Evolutionary conservation across 352 stramenopile species (phyloP).

Genomic region (Phytophthora ramorum): DNA sequence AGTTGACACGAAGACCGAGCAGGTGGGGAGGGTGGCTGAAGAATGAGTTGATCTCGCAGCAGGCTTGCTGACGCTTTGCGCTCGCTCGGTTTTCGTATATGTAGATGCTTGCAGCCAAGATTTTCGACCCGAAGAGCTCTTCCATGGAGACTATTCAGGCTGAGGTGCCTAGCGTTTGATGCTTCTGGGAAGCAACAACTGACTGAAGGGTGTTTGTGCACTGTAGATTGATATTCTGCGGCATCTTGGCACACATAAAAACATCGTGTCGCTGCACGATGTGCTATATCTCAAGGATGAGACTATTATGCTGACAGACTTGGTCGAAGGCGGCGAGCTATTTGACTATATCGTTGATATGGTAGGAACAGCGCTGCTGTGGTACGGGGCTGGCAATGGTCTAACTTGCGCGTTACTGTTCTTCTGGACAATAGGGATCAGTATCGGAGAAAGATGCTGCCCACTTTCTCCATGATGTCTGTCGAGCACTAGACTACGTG

Average conservation of each 20-base stretch:
- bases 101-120: conserved; percentile 70
- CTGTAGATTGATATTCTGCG: conserved; percentile 67
- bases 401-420: neutral
- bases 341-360: conserved; percentile 86
- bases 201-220: neutral
- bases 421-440: conserved; percentile 49
- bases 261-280: conserved; percentile 80
- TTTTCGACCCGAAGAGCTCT: conserved; percentile 70
- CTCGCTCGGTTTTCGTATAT: neutral
- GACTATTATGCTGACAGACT: conserved; percentile 84
- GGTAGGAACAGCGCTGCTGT: conserved; percentile 23
- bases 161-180: conserved; percentile 43
- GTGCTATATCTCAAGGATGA: conserved; percentile 65
- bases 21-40: conserved; percentile 24
- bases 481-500: conserved; percentile 67
- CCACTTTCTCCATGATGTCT: conserved; percentile 69
- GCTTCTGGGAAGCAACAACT: neutral
- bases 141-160: conserved; percentile 65
- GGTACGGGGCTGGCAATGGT: neutral
- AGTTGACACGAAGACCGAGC: conserved; percentile 56
- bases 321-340: conserved; percentile 77
- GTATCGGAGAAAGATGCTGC: conserved; percentile 79
- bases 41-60: no score
- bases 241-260: conserved; percentile 60
- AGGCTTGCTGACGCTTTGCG: conserved; percentile 1